phyloP scores from a whole-genome alignment of 2,329 filamentous ascomycete species.

The Aspergillus uvarum region DNA sequence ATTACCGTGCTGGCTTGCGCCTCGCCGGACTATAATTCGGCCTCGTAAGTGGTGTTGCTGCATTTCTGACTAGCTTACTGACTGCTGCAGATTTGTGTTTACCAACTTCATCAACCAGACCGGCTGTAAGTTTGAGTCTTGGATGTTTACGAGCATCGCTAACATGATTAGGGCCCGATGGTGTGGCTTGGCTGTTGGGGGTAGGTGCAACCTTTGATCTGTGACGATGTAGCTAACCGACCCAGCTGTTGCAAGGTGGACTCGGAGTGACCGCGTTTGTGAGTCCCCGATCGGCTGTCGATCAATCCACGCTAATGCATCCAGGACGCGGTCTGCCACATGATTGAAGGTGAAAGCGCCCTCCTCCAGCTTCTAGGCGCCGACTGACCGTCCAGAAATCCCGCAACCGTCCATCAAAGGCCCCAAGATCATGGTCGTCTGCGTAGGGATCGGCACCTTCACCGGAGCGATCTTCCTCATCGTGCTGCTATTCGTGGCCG shows the following conservation, averaged over 20 bases:
- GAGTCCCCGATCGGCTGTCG: conserved; percentile 14
- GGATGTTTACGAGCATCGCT: conserved; percentile 6
- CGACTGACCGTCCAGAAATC: conserved; percentile 29
- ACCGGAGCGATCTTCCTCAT: conserved; percentile 64
- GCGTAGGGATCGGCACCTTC: conserved; percentile 60
- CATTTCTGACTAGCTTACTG: neutral
- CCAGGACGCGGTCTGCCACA: conserved; percentile 46
- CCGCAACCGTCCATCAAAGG: conserved; percentile 52
- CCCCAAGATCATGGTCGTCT: conserved; percentile 65
- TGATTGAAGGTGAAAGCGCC: conserved; percentile 32
- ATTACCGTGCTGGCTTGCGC: conserved; percentile 67
- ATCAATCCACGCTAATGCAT: conserved; percentile 1
- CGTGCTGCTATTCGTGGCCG: conserved; percentile 63
- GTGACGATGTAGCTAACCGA: neutral
- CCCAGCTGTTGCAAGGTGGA: conserved; percentile 47
- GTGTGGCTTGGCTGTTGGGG: conserved; percentile 50
- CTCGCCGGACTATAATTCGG: conserved; percentile 63
- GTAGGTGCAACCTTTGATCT: conserved; percentile 19
- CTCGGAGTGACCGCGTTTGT: conserved; percentile 54
- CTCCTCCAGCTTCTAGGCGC: neutral
- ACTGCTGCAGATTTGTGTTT: conserved; percentile 50
- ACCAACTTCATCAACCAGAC: conserved; percentile 65
- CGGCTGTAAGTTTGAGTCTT: conserved; percentile 49
- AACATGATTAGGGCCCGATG: conserved; percentile 54
- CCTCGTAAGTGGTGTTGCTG: conserved; percentile 48